Evolutionary conservation across 306 rosid genomes (phyloP), one percentile per base, ranked within the genome.

Genomic region (Castanea crenata): DNA sequence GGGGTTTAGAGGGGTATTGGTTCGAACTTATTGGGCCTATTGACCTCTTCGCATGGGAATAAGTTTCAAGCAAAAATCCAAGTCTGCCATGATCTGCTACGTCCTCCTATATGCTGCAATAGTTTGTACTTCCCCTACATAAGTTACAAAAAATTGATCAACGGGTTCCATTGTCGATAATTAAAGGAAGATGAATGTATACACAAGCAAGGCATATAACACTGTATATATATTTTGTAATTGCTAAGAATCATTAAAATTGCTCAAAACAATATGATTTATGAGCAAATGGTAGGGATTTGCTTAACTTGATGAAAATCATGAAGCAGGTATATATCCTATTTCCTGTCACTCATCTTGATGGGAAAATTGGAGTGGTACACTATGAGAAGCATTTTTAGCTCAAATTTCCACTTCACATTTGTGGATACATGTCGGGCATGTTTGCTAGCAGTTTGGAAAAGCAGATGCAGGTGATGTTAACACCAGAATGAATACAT

Each of bases 1-100:
- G 21, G 21, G 21, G 21, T 21, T 21, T 31, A 4, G 34, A 31
- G 5, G 34, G 4, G 34, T 1, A 31, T 31, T 5, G 5, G 34
- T 31, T 31, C 5, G 1, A 31, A 31, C 34, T 31, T 31, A 31
- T 31, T 4, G 34, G 34, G 4, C 34, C 5, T 31, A 4, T 31
- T 31, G 34, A 31, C 34, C 5, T 31, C 5, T 3, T 31, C 34
- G 4, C 34, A 31, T 31, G 34, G 5, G 34, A 31, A 31, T 31
- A 31, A 31, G 5, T 31, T 31, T 31, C 34, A 29, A 95, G 93
- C 85, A 88, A 82, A 78, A 86, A 84, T 64, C 99, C 65, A 95
- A 80, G 69, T 95, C 96, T 8, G 92, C 97, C 99, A 95, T 95
- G 27, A 55, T 75, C 61, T 23, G 19, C 69, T 19, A 1, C 57